phyloP scores from a whole-genome alignment of 1,284 basidiomycete species.

The Microbotryum saponariae region DNA sequence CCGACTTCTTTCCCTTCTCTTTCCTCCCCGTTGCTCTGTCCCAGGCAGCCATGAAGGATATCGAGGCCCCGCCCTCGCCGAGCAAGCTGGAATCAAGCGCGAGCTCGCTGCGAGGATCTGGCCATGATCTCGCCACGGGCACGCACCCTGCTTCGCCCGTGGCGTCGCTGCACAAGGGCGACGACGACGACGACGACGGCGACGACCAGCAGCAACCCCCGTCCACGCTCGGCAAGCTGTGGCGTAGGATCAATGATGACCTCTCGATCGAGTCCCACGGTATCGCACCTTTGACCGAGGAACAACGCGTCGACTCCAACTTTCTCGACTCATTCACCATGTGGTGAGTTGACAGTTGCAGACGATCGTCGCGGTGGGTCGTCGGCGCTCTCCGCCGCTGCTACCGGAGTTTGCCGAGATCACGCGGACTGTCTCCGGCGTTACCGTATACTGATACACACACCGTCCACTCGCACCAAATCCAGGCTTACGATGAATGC shows the following conservation, averaged over 20 bases:
- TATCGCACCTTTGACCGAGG: constrained; percentile 15
- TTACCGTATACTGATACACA: background rate
- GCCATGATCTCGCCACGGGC: too few relatives aligned
- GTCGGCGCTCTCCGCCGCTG: background rate
- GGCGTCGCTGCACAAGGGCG: too few relatives aligned
- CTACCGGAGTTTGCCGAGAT: background rate
- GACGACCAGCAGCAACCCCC: background rate
- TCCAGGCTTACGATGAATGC: constrained; percentile 28
- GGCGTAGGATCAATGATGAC: constrained; percentile 4
- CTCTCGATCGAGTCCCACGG: constrained; percentile 26
- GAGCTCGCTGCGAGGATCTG: too few relatives aligned
- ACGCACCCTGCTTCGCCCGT: too few relatives aligned
- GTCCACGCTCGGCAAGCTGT: constrained; percentile 4
- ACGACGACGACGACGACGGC: background rate
- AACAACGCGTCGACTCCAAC: constrained; percentile 16
- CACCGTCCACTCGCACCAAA: background rate
- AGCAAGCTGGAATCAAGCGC: too few relatives aligned
- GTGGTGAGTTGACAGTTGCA: constrained; percentile 14
- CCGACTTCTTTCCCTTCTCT: too few relatives aligned
- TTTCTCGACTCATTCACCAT: constrained; percentile 25
- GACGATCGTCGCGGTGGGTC: background rate
- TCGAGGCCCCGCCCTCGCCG: too few relatives aligned
- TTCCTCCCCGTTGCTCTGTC: too few relatives aligned
- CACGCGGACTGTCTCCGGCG: background rate
- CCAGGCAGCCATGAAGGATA: too few relatives aligned